Evolutionary conservation across 306 rosid genomes (phyloP).

Genomic region (Vigna angularis): DNA sequence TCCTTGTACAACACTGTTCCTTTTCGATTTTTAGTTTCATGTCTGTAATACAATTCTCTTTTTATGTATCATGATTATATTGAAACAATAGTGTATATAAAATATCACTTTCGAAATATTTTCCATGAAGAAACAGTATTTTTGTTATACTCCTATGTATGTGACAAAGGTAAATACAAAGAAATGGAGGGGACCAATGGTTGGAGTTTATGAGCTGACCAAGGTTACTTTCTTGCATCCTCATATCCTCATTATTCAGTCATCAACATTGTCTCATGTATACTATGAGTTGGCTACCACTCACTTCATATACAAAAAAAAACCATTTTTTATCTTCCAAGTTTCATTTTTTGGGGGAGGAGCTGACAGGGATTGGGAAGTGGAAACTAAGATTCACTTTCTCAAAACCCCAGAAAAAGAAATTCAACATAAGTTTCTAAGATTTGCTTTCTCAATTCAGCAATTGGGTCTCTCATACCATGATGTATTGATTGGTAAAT

Average conservation of each 20-base stretch:
- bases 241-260: slow-evolving; percentile 50
- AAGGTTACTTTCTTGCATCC: slow-evolving; percentile 45
- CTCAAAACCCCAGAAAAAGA: slow-evolving; percentile 12
- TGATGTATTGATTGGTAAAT: not conserved
- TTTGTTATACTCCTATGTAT: too few relatives aligned
- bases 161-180: not conserved
- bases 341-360: not conserved
- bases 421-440: slow-evolving; percentile 15
- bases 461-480: not conserved
- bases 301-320: not conserved
- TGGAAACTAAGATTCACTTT: slow-evolving; percentile 23
- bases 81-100: too few relatives aligned
- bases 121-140: too few relatives aligned
- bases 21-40: not conserved
- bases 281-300: slow-evolving; percentile 46
- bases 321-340: not conserved
- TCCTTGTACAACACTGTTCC: slow-evolving; percentile 22
- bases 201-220: too few relatives aligned
- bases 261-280: slow-evolving; percentile 32
- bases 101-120: too few relatives aligned
- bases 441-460: slow-evolving; percentile 20
- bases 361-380: slow-evolving; percentile 21
- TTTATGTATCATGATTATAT: too few relatives aligned
- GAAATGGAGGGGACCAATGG: slow-evolving; percentile 45
- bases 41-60: too few relatives aligned